A percentile compares a stretch with the other conserved stretches of the same genome.
These are phyloP conservation scores for Gaultheria prostrata DNA, from an alignment of 148 eudicot genomes.

Conservation along the genomic window DNA sequence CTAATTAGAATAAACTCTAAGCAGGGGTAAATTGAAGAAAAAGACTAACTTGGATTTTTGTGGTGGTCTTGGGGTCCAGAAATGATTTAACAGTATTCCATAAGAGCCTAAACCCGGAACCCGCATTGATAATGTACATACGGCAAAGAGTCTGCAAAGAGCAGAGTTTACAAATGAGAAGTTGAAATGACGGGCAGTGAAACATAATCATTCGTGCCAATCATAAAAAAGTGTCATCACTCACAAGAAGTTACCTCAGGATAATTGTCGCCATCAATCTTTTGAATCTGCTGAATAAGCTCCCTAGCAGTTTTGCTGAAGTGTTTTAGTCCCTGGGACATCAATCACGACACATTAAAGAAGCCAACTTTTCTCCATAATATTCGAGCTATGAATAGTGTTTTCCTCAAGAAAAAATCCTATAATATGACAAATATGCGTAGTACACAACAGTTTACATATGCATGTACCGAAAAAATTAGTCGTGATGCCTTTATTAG, in stretches of 20 bases:
- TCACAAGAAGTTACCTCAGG: slow-evolving; percentile 54
- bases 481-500: not conserved
- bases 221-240: not conserved
- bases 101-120: slow-evolving; percentile 87
- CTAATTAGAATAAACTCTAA: not conserved
- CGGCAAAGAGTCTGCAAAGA: slow-evolving; percentile 61
- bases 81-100: slow-evolving; percentile 90
- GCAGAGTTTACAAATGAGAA: slow-evolving; percentile 7
- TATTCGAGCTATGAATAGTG: not conserved
- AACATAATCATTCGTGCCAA: not conserved
- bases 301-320: slow-evolving; percentile 87
- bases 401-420: not conserved
- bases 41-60: slow-evolving; percentile 75
- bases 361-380: not conserved
- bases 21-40: not conserved
- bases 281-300: slow-evolving; percentile 75
- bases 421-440: not conserved
- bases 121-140: slow-evolving; percentile 95
- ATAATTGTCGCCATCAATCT: slow-evolving; percentile 77
- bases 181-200: not conserved
- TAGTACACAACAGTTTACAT: not conserved
- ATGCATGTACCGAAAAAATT: not conserved
- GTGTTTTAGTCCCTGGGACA: slow-evolving; percentile 69
- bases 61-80: slow-evolving; percentile 87
- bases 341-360: not conserved